Percentiles rank a stretch among this genome's conserved stretches.
Conservation (phyloP, 2,329 filamentous ascomycete genomes). For the Colletotrichum chrysophilum region DNA sequence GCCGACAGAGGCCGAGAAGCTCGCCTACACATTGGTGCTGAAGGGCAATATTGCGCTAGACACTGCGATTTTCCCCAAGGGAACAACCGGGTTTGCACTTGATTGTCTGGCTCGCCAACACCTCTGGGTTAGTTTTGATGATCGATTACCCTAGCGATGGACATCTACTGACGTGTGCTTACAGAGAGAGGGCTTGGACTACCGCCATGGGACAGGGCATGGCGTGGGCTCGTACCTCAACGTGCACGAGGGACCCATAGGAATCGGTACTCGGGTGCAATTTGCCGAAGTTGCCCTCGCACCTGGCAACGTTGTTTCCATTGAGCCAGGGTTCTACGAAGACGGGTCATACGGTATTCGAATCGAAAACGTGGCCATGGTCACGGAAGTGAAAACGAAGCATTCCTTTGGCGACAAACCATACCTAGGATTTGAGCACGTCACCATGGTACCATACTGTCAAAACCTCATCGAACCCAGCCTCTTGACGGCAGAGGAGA, state of each 20-base stretch:
- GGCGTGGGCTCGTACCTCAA: conserved; percentile 95
- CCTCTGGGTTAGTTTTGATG: conserved; percentile 72
- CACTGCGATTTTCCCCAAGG: conserved; percentile 87
- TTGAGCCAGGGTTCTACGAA: conserved; percentile 97
- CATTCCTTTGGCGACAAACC: conserved; percentile 93
- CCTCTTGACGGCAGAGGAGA: conserved; percentile 76
- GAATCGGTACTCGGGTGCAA: conserved; percentile 89
- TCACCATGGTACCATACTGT: conserved; percentile 97
- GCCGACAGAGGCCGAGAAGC: conserved; percentile 82
- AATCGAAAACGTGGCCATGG: conserved; percentile 95
- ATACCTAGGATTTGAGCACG: conserved; percentile 93
- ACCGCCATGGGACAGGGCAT: conserved; percentile 94
- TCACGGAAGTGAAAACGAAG: conserved; percentile 84
- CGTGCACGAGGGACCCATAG: conserved; percentile 96
- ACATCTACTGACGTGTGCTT: conserved; percentile 23
- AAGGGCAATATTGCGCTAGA: conserved; percentile 95
- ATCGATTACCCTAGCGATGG: neutral
- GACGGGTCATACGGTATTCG: conserved; percentile 94
- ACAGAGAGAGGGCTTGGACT: conserved; percentile 81
- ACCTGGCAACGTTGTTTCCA: conserved; percentile 93
- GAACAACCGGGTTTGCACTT: conserved; percentile 90
- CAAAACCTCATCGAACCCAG: conserved; percentile 80
- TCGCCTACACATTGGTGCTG: conserved; percentile 90
- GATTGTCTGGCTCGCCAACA: conserved; percentile 89
- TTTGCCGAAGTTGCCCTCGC: conserved; percentile 90